These are phyloP conservation scores for Globisporangium orthogonon DNA, from an alignment of 352 stramenopile genomes.

Conservation along the genomic window DNA sequence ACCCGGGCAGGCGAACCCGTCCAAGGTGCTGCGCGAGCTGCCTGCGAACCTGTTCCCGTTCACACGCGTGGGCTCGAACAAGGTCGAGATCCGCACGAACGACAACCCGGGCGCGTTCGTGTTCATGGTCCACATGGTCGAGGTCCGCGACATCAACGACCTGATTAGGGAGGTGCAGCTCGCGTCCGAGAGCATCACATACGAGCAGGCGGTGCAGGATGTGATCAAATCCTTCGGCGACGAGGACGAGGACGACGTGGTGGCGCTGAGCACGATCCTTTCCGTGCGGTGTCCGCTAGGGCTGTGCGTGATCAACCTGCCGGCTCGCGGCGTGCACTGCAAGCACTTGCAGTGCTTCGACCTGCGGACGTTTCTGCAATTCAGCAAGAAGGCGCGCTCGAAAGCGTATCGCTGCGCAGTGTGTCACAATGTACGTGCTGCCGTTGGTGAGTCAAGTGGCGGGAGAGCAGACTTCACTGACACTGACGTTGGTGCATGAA, in stretches of 20 bases:
- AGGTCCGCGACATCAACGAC: constrained; percentile 54
- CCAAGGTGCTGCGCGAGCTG: constrained; percentile 74
- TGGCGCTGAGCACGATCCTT: constrained; percentile 83
- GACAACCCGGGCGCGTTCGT: constrained; percentile 58
- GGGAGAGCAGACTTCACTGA: neutral
- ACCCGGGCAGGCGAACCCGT: constrained; percentile 68
- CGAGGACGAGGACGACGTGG: constrained; percentile 77
- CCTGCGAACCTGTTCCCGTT: constrained; percentile 71
- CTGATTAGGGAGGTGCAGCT: constrained; percentile 56
- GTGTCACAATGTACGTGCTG: constrained; percentile 79
- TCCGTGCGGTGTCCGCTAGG: constrained; percentile 86
- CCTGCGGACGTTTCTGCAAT: constrained; percentile 88
- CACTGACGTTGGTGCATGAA: neutral
- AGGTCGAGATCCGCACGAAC: constrained; percentile 63
- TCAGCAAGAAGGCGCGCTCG: constrained; percentile 86
- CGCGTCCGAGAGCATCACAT: constrained; percentile 58
- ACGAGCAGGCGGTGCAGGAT: constrained; percentile 62
- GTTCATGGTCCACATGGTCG: constrained; percentile 70
- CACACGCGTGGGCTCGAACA: constrained; percentile 60
- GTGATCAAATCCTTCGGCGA: constrained; percentile 79
- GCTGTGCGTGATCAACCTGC: constrained; percentile 83
- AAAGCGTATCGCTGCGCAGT: constrained; percentile 87
- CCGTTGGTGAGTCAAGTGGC: neutral
- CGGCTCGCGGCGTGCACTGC: constrained; percentile 87
- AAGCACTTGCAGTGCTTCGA: constrained; percentile 96